phyloP scores from a whole-genome alignment of 805 yeast genomes.

The Lipomyces anomalus region DNA sequence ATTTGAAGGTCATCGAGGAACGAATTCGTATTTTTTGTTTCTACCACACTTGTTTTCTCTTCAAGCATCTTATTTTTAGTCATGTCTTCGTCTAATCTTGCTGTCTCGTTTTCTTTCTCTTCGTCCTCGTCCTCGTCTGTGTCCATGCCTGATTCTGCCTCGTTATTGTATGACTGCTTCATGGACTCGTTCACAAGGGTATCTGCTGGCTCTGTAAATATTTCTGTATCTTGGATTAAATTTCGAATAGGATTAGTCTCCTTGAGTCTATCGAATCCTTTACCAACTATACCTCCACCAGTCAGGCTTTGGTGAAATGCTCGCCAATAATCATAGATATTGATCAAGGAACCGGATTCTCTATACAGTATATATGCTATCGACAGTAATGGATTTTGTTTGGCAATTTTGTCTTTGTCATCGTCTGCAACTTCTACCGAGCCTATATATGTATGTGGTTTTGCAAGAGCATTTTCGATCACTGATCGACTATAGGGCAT shows the following conservation, averaged over 20 bases:
- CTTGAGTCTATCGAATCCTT: no score
- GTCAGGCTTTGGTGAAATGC: constrained; percentile 15
- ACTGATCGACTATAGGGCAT: constrained; percentile 10
- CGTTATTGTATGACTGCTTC: background rate
- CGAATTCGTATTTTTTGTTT: no score
- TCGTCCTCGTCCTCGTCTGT: background rate
- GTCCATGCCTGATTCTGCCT: background rate
- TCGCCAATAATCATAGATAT: constrained; percentile 18
- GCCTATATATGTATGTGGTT: constrained; percentile 8
- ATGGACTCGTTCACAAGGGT: no score
- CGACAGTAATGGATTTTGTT: constrained; percentile 7
- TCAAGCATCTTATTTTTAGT: no score
- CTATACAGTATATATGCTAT: constrained; percentile 15
- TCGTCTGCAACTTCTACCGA: background rate
- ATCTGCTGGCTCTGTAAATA: no score
- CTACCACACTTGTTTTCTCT: no score
- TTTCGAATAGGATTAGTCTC: no score
- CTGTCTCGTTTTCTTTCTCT: background rate
- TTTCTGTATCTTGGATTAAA: no score
- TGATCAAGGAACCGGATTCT: constrained; percentile 19
- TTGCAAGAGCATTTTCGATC: constrained; percentile 11
- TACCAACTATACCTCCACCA: background rate
- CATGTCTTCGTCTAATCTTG: background rate
- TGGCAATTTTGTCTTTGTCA: background rate
- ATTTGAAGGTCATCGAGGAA: no score